These are phyloP conservation scores for Paramecium biaurelia DNA, from an alignment of 73 alveolate genomes.

Conservation along the genomic window DNA sequence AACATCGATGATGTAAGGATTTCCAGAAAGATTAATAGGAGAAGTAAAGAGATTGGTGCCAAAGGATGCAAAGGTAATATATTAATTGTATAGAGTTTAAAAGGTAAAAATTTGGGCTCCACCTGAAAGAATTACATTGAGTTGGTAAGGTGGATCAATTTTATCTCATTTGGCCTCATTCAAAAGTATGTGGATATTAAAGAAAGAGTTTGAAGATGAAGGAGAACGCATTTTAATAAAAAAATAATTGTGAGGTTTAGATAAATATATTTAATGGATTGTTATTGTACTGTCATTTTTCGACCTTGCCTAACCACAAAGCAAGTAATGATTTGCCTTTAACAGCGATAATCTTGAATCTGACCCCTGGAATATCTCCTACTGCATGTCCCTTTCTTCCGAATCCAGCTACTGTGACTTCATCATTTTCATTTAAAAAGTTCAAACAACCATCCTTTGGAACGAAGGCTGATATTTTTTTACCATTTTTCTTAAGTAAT, in stretches of 20 bases:
- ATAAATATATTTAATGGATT: neutral
- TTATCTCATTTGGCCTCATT: constrained; percentile 86
- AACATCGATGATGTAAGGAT: constrained; percentile 68
- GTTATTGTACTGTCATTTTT: constrained; percentile 63
- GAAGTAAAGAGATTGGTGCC: constrained; percentile 74
- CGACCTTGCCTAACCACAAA: constrained; percentile 76
- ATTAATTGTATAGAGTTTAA: constrained; percentile 50
- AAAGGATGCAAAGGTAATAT: constrained; percentile 82
- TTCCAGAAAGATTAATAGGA: constrained; percentile 69
- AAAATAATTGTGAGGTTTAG: constrained; percentile 52
- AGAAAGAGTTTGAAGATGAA: constrained; percentile 61
- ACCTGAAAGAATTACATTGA: constrained; percentile 76
- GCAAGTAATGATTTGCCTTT: constrained; percentile 78
- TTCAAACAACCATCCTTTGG: constrained; percentile 83
- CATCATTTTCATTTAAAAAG: constrained; percentile 80
- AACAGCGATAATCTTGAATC: constrained; percentile 78
- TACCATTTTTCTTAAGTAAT: constrained; percentile 75
- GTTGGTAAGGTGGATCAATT: constrained; percentile 96
- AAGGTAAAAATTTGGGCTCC: constrained; percentile 83
- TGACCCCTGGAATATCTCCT: constrained; percentile 84
- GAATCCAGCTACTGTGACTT: constrained; percentile 81
- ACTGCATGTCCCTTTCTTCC: constrained; percentile 88
- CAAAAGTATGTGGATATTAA: constrained; percentile 89
- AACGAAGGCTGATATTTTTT: constrained; percentile 75
- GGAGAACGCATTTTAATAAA: constrained; percentile 61